Evolutionary conservation across 2,329 filamentous ascomycete species (phyloP).

Genomic region (Cladosporium sp.): DNA sequence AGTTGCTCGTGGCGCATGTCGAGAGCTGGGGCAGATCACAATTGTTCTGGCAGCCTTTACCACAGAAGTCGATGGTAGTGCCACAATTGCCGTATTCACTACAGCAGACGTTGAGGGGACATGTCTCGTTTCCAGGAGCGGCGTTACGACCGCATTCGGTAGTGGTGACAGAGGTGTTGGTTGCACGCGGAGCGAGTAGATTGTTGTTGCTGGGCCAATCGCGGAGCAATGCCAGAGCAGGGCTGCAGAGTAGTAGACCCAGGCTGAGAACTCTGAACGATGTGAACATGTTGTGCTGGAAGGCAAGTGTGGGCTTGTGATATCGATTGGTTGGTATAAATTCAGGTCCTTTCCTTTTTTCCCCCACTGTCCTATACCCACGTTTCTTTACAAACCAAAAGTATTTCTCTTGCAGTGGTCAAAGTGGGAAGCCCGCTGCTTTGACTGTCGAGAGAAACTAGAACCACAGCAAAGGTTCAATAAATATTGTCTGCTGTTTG

Average conservation of each 20-base stretch:
- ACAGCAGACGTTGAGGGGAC: slow-evolving; percentile 29
- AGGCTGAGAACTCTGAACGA: neutral
- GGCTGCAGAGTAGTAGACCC: neutral
- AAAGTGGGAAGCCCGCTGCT: neutral
- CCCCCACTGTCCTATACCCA: no score
- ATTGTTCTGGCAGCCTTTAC: slow-evolving; percentile 19
- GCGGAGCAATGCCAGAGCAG: neutral
- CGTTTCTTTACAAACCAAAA: no score
- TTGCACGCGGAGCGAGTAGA: neutral
- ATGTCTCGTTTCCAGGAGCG: slow-evolving; percentile 19
- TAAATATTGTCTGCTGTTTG: neutral
- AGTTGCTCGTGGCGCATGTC: neutral
- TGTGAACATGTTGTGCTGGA: neutral
- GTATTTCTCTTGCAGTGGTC: neutral
- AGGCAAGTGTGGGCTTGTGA: neutral
- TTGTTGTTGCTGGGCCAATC: neutral
- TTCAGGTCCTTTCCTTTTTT: no score
- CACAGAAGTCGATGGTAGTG: slow-evolving; percentile 23
- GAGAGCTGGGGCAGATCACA: neutral
- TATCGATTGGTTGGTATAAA: neutral
- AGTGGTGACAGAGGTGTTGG: neutral
- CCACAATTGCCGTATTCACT: slow-evolving; percentile 23
- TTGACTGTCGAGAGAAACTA: neutral
- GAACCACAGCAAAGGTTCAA: neutral
- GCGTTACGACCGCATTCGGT: slow-evolving; percentile 24